Evolutionary conservation across 2,329 filamentous ascomycete genomes (phyloP).

Genomic region (Escovopsis weberi): DNA sequence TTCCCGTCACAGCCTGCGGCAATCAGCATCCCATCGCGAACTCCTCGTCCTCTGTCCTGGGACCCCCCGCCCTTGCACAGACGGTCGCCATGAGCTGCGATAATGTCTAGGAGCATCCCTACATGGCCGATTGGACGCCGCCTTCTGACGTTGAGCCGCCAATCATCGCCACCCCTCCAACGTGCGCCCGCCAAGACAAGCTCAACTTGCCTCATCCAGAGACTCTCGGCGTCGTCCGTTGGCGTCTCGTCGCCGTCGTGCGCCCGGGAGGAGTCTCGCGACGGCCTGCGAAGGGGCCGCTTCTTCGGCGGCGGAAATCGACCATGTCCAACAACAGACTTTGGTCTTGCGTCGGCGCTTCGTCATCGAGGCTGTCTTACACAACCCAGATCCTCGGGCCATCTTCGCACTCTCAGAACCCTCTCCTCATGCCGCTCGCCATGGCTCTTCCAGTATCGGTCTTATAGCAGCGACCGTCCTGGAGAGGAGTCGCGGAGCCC

Average conservation of each 20-base stretch:
- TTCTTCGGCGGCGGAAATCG: no score
- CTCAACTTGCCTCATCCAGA: neutral
- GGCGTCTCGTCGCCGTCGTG: neutral
- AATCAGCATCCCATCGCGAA: conserved; percentile 1
- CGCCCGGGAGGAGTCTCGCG: neutral
- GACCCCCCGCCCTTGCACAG: conserved; percentile 4
- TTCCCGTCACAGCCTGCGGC: conserved; percentile 1
- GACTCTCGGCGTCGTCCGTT: conserved; percentile 2
- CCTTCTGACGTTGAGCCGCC: conserved; percentile 16
- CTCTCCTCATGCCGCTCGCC: neutral
- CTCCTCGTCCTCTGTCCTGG: neutral
- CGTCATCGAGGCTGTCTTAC: neutral
- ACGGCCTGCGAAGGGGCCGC: no score
- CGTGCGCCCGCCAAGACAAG: neutral
- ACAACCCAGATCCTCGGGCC: no score
- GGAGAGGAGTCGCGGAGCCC: neutral
- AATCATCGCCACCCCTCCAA: conserved; percentile 5
- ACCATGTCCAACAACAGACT: neutral
- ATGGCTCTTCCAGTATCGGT: conserved; percentile 1
- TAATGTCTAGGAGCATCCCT: conserved; percentile 26
- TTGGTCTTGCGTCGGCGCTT: neutral
- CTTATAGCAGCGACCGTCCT: conserved; percentile 1
- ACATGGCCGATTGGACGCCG: conserved; percentile 22
- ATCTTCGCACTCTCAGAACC: no score
- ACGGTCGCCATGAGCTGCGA: conserved; percentile 23